A percentile compares a stretch with the other conserved stretches of the same genome.
These are phyloP conservation scores for Gleditsia sinensis DNA, from an alignment of 306 rosid genomes.

Conservation along the genomic window DNA sequence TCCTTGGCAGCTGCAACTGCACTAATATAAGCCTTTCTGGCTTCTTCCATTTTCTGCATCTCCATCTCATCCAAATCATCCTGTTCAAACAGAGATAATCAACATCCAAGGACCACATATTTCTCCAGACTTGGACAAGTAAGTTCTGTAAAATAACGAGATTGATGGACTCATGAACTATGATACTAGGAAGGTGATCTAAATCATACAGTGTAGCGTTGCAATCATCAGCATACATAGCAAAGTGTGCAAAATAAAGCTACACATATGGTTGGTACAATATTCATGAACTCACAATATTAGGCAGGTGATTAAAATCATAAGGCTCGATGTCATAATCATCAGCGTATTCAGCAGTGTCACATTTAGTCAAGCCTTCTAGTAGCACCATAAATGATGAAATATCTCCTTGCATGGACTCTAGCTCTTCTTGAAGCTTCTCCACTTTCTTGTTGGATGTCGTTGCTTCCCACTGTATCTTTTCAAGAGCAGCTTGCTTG, in stretches of 20 bases:
- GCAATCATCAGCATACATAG: conserved; percentile 36
- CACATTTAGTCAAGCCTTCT: conserved; percentile 66
- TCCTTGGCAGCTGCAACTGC: conserved; percentile 70
- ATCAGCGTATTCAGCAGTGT: conserved; percentile 15
- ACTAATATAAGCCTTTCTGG: conserved; percentile 69
- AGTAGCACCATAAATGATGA: conserved; percentile 47
- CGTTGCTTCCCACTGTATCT: conserved; percentile 82
- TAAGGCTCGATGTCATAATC: conserved; percentile 40
- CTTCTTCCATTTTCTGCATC: conserved; percentile 78
- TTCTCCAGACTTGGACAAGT: conserved; percentile 2
- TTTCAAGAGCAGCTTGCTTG: conserved; percentile 94
- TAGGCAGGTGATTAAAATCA: conserved; percentile 26
- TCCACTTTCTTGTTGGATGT: conserved; percentile 58
- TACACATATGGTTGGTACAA: conserved; percentile 18
- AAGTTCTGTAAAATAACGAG: conserved; percentile 8
- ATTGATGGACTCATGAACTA: conserved; percentile 31
- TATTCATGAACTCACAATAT: conserved; percentile 38
- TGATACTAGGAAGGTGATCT: conserved; percentile 43
- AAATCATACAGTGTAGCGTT: conserved; percentile 29
- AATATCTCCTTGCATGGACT: conserved; percentile 45
- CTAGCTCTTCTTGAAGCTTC: conserved; percentile 34
- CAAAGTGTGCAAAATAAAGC: conserved; percentile 7
- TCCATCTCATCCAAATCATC: conserved; percentile 80
- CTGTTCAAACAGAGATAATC: conserved; percentile 44
- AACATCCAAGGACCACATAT: not conserved